Conservation (phyloP, 495 filamentous ascomycete genomes). For the Aspergillus baeticus region DNA sequence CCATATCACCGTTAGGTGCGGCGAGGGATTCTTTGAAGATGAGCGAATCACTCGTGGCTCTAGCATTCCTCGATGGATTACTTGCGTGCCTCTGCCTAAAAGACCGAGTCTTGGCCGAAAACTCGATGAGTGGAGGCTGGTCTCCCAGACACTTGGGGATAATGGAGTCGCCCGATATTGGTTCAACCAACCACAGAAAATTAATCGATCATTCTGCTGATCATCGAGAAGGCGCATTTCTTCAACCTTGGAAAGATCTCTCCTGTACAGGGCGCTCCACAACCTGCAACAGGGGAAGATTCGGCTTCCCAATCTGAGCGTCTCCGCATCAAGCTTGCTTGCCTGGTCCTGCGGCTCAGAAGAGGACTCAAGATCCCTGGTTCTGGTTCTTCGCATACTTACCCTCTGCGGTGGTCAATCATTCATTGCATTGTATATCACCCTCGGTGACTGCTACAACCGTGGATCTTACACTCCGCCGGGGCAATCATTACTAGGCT, state of each 20-base stretch:
- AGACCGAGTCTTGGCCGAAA: constrained; percentile 11
- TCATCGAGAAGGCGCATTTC: not conserved
- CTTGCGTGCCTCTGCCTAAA: not conserved
- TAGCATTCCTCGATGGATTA: too few relatives aligned
- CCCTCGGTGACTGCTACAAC: too few relatives aligned
- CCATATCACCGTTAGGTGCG: not conserved
- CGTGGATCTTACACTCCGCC: too few relatives aligned
- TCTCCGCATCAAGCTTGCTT: not conserved
- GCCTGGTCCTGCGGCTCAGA: not conserved
- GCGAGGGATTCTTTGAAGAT: too few relatives aligned
- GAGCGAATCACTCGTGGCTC: too few relatives aligned
- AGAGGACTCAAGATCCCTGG: not conserved
- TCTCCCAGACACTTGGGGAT: not conserved
- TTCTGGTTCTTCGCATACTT: too few relatives aligned
- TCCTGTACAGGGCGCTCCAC: not conserved
- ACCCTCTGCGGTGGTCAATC: too few relatives aligned
- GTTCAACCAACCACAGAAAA: constrained; percentile 8
- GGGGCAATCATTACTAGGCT: too few relatives aligned
- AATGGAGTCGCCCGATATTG: not conserved
- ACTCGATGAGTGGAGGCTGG: constrained; percentile 5
- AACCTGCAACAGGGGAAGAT: not conserved
- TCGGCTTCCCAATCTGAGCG: not conserved
- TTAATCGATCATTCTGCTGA: not conserved
- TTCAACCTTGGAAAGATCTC: not conserved
- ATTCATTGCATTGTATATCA: too few relatives aligned